These are phyloP conservation scores for Gossypium rotundifolium DNA, from an alignment of 345 rosid species.

Conservation along the genomic window DNA sequence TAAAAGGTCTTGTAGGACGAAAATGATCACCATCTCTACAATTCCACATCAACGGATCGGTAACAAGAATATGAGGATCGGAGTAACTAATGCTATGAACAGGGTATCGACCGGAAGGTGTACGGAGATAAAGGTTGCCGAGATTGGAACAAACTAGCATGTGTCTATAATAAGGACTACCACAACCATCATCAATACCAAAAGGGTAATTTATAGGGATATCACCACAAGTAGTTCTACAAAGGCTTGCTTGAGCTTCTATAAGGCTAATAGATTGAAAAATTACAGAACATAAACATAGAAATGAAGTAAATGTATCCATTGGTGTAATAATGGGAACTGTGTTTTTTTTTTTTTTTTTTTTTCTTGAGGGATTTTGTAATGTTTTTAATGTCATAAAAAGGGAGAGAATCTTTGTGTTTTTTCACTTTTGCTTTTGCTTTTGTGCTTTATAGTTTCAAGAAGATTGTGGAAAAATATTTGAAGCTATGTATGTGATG, in stretches of 20 bases:
- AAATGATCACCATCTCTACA: slow-evolving; percentile 63
- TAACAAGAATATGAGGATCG: slow-evolving; percentile 71
- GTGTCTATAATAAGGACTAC: slow-evolving; percentile 81
- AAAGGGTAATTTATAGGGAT: slow-evolving; percentile 74
- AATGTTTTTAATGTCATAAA: background rate
- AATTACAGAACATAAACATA: background rate
- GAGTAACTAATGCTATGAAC: slow-evolving; percentile 65
- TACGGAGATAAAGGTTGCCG: slow-evolving; percentile 55
- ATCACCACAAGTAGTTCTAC: slow-evolving; percentile 62
- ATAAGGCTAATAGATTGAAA: background rate
- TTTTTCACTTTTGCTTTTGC: background rate
- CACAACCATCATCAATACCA: slow-evolving; percentile 85
- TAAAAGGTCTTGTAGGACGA: slow-evolving; percentile 69
- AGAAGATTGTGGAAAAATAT: background rate
- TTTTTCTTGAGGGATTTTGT: background rate
- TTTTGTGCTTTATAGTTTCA: slow-evolving; percentile 3
- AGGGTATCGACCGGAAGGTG: slow-evolving; percentile 80
- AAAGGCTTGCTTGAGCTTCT: slow-evolving; percentile 37
- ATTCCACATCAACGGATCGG: slow-evolving; percentile 87
- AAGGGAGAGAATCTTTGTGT: background rate
- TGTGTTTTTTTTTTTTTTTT: background rate
- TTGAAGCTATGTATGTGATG: background rate
- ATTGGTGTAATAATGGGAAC: background rate
- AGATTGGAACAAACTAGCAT: slow-evolving; percentile 64
- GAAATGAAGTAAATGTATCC: slow-evolving; percentile 7